These are phyloP conservation scores for Pseudogymnoascus sp. DNA, from an alignment of 2,329 filamentous ascomycete genomes.

Conservation along the genomic window DNA sequence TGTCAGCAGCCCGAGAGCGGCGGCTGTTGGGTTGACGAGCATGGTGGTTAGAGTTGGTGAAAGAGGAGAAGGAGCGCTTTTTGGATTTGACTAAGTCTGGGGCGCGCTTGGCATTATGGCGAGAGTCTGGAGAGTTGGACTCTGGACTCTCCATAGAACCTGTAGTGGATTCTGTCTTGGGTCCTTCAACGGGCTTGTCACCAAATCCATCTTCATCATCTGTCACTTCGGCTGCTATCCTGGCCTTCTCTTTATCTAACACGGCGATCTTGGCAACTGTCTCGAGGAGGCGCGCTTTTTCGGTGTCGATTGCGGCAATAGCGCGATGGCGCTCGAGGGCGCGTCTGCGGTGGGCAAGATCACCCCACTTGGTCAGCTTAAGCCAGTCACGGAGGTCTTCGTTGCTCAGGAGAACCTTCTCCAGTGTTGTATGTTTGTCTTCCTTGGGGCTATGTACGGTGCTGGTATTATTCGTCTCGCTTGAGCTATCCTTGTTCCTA, in stretches of 20 bases:
- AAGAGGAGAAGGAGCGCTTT: background rate
- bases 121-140: background rate
- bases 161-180: background rate
- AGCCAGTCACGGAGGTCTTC: slow-evolving; percentile 32
- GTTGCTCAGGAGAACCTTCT: slow-evolving; percentile 23
- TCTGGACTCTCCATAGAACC: background rate
- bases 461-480: slow-evolving; percentile 12
- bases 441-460: slow-evolving; percentile 12
- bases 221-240: slow-evolving; percentile 25
- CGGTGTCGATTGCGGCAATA: slow-evolving; percentile 28
- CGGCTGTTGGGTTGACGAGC: background rate
- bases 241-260: slow-evolving; percentile 12
- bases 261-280: background rate
- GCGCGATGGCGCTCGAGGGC: slow-evolving; percentile 23
- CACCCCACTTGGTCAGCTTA: slow-evolving; percentile 30
- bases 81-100: background rate
- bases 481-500: slow-evolving; percentile 18
- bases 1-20: background rate
- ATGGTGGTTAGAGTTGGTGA: background rate
- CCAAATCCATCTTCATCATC: slow-evolving; percentile 16
- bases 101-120: too few species aligned
- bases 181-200: too few species aligned
- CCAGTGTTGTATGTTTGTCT: slow-evolving; percentile 15
- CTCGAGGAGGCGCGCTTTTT: slow-evolving; percentile 19
- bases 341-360: slow-evolving; percentile 28